Conservation (phyloP, 495 filamentous ascomycete genomes). For the Hypoxylon lienhwacheense region DNA sequence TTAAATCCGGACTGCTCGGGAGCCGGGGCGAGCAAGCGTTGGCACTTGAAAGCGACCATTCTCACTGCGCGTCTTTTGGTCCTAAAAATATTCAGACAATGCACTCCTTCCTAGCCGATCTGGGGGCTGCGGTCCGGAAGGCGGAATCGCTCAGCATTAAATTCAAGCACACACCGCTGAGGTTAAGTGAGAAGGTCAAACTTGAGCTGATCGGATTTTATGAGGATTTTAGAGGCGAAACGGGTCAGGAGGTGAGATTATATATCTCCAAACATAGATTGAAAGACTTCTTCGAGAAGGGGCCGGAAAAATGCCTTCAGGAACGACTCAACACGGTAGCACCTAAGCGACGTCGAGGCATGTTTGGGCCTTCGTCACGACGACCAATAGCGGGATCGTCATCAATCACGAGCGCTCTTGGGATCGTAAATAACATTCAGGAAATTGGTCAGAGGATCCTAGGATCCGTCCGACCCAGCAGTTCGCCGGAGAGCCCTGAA, state of each 20-base stretch:
- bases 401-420: conserved; percentile 15
- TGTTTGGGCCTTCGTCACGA: conserved; percentile 10
- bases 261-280: conserved; percentile 57
- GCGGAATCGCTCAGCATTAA: conserved; percentile 46
- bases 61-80: conserved; percentile 60
- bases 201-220: conserved; percentile 66
- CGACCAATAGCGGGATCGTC: conserved; percentile 16
- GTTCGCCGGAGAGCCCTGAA: conserved; percentile 1
- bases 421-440: conserved; percentile 31
- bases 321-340: conserved; percentile 46
- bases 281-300: conserved; percentile 52
- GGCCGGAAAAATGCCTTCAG: conserved; percentile 46
- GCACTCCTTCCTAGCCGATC: conserved; percentile 52
- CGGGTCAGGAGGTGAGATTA: conserved; percentile 51
- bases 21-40: conserved; percentile 59
- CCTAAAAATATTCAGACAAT: conserved; percentile 53
- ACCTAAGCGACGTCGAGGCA: conserved; percentile 7
- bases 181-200: conserved; percentile 55
- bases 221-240: conserved; percentile 53
- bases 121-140: conserved; percentile 48
- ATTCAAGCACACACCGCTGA: conserved; percentile 48
- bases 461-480: conserved; percentile 15
- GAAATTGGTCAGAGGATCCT: conserved; percentile 30
- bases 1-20: conserved; percentile 60
- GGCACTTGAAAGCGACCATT: conserved; percentile 60